These are phyloP conservation scores for Didymellaceae sp. DNA, from an alignment of 2,329 filamentous ascomycete genomes.

Conservation along the genomic window DNA sequence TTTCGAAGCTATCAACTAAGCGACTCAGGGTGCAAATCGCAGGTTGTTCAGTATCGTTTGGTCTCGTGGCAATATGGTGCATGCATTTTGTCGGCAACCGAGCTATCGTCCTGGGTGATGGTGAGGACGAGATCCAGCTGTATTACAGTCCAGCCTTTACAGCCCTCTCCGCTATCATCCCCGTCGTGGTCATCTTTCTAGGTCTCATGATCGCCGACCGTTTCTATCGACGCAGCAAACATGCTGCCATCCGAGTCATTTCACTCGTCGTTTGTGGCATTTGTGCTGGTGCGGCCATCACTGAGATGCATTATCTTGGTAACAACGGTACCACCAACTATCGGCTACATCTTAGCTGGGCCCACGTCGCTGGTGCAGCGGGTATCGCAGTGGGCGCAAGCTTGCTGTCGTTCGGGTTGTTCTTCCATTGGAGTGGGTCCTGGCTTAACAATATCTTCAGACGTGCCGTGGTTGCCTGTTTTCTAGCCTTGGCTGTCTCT, in stretches of 20 bases:
- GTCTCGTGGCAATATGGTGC: slow-evolving; percentile 59
- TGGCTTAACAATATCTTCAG: slow-evolving; percentile 86
- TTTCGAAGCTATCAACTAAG: slow-evolving; percentile 19
- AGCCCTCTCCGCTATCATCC: slow-evolving; percentile 78
- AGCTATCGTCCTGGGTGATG: slow-evolving; percentile 73
- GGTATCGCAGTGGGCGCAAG: slow-evolving; percentile 77
- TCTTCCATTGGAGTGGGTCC: slow-evolving; percentile 76
- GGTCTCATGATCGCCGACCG: slow-evolving; percentile 73
- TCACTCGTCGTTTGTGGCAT: slow-evolving; percentile 64
- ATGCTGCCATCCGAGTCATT: slow-evolving; percentile 33
- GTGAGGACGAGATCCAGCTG: slow-evolving; percentile 68
- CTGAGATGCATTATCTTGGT: slow-evolving; percentile 88
- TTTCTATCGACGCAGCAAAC: slow-evolving; percentile 40
- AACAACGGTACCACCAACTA: slow-evolving; percentile 85
- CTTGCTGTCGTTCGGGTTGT: slow-evolving; percentile 72
- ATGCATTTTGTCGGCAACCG: slow-evolving; percentile 85
- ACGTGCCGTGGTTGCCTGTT: slow-evolving; percentile 67
- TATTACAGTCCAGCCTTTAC: slow-evolving; percentile 76
- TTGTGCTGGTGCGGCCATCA: slow-evolving; percentile 76
- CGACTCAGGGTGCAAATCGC: slow-evolving; percentile 50
- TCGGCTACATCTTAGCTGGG: slow-evolving; percentile 64
- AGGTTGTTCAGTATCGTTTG: slow-evolving; percentile 52
- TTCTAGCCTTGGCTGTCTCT: slow-evolving; percentile 76
- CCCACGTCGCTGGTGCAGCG: slow-evolving; percentile 70
- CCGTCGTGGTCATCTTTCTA: slow-evolving; percentile 73